These are phyloP conservation scores for Solanum chiquidenum DNA, from an alignment of 257 asterid genomes.

Conservation along the genomic window DNA sequence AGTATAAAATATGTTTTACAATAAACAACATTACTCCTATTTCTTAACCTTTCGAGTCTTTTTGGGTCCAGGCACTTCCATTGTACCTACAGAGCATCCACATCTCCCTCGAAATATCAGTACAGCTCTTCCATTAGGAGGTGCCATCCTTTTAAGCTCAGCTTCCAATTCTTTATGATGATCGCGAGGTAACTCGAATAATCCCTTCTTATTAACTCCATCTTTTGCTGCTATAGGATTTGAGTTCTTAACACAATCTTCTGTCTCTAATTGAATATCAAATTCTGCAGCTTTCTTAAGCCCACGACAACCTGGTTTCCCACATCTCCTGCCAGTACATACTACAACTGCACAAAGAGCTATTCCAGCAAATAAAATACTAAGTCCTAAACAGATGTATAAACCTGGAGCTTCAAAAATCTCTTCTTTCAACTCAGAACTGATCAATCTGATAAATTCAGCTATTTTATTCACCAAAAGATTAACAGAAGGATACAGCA, in stretches of 20 bases:
- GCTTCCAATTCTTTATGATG: slow-evolving; percentile 80
- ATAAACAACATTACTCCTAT: slow-evolving; percentile 15
- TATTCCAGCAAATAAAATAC: slow-evolving; percentile 42
- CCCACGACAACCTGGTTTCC: slow-evolving; percentile 70
- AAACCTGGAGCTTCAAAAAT: slow-evolving; percentile 59
- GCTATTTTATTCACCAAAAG: slow-evolving; percentile 18
- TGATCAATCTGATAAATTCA: slow-evolving; percentile 42
- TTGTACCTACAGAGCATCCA: slow-evolving; percentile 80
- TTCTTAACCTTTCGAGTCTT: slow-evolving; percentile 74
- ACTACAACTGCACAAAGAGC: slow-evolving; percentile 51
- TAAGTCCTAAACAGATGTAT: slow-evolving; percentile 70
- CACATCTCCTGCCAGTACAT: slow-evolving; percentile 51
- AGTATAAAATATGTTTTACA: neutral
- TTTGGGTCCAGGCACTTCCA: slow-evolving; percentile 84
- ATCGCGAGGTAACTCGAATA: slow-evolving; percentile 69
- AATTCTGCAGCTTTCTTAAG: slow-evolving; percentile 79
- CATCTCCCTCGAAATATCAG: slow-evolving; percentile 80
- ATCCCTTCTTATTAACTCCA: slow-evolving; percentile 42
- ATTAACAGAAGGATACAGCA: slow-evolving; percentile 55
- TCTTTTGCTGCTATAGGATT: slow-evolving; percentile 8
- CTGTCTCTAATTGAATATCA: slow-evolving; percentile 82
- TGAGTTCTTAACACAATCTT: slow-evolving; percentile 53
- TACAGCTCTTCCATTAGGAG: slow-evolving; percentile 86
- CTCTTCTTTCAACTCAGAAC: slow-evolving; percentile 50
- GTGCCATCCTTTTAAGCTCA: slow-evolving; percentile 95